A percentile compares a stretch with the other conserved stretches of the same genome.
These are phyloP conservation scores for Metarhizium rileyi DNA, from an alignment of 2,329 filamentous ascomycete species.

Conservation along the genomic window DNA sequence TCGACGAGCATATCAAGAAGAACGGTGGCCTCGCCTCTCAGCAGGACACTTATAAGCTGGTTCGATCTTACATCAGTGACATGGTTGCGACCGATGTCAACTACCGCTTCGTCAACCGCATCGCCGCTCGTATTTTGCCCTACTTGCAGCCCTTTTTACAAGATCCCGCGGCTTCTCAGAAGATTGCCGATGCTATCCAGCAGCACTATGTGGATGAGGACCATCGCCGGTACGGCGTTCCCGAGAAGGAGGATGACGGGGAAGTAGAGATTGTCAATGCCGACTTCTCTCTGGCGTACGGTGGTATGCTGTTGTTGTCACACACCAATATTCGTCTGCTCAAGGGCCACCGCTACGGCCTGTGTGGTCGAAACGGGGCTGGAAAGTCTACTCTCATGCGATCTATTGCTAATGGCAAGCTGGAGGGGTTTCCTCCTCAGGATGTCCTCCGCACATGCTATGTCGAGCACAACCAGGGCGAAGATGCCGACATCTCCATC, in stretches of 20 bases:
- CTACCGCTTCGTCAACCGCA: constrained; percentile 65
- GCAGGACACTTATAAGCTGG: constrained; percentile 52
- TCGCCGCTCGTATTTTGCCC: constrained; percentile 57
- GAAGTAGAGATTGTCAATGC: constrained; percentile 97
- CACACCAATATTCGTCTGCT: constrained; percentile 91
- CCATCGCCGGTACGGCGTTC: constrained; percentile 73
- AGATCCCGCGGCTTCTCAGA: constrained; percentile 46
- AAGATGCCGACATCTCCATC: constrained; percentile 93
- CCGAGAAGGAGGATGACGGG: constrained; percentile 79
- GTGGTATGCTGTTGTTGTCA: constrained; percentile 91
- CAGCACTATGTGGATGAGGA: constrained; percentile 75
- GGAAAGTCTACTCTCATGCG: constrained; percentile 99
- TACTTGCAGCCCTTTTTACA: constrained; percentile 67
- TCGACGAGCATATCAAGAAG: constrained; percentile 69
- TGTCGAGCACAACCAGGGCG: constrained; percentile 97
- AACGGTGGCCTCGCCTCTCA: constrained; percentile 53
- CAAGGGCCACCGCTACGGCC: constrained; percentile 94
- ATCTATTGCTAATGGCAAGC: constrained; percentile 87
- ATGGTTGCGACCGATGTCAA: constrained; percentile 87
- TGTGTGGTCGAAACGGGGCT: constrained; percentile 92
- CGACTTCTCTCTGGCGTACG: constrained; percentile 93
- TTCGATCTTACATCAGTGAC: constrained; percentile 65
- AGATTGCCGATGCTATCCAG: constrained; percentile 65
- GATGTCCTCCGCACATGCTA: constrained; percentile 93
- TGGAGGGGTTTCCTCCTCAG: constrained; percentile 91